Conservation (phyloP, 2,329 filamentous ascomycete species). For the Fonsecaea erecta region DNA sequence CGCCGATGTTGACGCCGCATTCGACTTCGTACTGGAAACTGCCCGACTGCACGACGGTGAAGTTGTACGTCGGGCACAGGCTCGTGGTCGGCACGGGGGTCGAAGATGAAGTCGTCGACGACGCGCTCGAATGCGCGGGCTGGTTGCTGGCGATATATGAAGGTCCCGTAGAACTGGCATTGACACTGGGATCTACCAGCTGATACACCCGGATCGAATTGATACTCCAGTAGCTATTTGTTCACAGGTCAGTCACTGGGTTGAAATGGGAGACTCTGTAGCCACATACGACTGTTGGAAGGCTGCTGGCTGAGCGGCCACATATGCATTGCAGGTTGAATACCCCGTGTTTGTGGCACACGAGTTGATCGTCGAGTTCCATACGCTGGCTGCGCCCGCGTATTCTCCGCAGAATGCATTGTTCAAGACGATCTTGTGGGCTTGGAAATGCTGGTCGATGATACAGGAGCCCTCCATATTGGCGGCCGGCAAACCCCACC, state of each 20-base stretch:
- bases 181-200: constrained; percentile 23
- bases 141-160: constrained; percentile 35
- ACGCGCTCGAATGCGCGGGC: constrained; percentile 23
- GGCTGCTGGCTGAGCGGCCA: constrained; percentile 31
- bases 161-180: constrained; percentile 9
- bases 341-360: constrained; percentile 30
- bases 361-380: constrained; percentile 31
- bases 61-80: constrained; percentile 35
- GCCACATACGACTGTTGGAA: constrained; percentile 33
- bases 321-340: constrained; percentile 33
- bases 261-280: background rate
- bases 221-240: constrained; percentile 35
- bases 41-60: constrained; percentile 29
- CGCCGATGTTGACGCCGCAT: constrained; percentile 30
- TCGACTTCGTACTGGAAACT: constrained; percentile 32
- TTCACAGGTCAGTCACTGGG: background rate
- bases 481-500: constrained; percentile 55
- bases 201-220: constrained; percentile 38
- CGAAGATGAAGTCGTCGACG: constrained; percentile 12
- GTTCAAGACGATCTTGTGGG: constrained; percentile 75
- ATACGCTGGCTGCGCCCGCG: constrained; percentile 64
- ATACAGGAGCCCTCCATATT: constrained; percentile 70
- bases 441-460: constrained; percentile 67
- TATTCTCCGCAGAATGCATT: constrained; percentile 81
- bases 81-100: constrained; percentile 25